Conservation (phyloP, 2,329 filamentous ascomycete genomes). For the Xylaria sp. region DNA sequence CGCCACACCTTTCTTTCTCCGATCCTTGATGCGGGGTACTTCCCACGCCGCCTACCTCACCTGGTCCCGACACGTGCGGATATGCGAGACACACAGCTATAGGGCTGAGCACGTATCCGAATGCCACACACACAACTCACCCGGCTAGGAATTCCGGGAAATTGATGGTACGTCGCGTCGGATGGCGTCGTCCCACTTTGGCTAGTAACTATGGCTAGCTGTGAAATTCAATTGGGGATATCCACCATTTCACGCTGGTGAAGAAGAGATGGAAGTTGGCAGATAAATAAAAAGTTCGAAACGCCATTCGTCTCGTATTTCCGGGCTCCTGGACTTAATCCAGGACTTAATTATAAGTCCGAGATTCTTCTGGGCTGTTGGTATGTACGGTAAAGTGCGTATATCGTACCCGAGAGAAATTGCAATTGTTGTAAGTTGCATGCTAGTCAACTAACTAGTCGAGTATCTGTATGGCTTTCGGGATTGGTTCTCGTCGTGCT, state of each 20-base stretch:
- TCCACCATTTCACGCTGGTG: background rate
- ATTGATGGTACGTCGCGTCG: background rate
- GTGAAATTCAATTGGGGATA: background rate
- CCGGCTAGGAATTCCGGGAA: background rate
- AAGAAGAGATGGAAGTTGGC: background rate
- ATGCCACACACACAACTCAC: background rate
- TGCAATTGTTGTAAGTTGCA: background rate
- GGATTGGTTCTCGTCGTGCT: background rate
- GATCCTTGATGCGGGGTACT: background rate
- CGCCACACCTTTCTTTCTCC: background rate
- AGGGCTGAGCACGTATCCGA: background rate
- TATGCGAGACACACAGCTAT: background rate
- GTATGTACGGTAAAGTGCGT: background rate
- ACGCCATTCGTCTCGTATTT: background rate
- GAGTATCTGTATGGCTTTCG: background rate
- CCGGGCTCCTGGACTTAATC: background rate
- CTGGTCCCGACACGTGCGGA: background rate
- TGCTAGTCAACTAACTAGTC: background rate
- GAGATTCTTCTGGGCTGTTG: background rate
- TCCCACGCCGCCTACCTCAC: background rate
- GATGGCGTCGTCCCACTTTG: background rate
- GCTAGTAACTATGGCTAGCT: background rate
- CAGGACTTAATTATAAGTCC: background rate
- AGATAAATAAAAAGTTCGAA: background rate
- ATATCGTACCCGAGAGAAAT: background rate